Conservation (phyloP, 306 rosid genomes). For the Cucumis hystrix region DNA sequence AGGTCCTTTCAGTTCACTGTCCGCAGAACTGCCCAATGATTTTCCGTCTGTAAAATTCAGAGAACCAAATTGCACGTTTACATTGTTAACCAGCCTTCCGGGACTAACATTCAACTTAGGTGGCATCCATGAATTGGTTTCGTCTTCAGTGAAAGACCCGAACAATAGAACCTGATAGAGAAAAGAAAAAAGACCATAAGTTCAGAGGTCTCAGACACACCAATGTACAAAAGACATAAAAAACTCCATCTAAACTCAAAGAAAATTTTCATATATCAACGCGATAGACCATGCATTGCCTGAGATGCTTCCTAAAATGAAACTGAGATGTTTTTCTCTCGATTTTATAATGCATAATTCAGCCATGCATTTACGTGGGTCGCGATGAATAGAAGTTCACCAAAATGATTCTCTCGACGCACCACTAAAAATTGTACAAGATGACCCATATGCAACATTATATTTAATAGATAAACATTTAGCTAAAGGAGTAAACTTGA, state of each 20-base stretch:
- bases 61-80: slow-evolving; percentile 58
- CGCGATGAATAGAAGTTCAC: background rate
- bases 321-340: background rate
- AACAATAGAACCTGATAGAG: slow-evolving; percentile 40
- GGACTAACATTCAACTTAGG: slow-evolving; percentile 25
- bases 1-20: slow-evolving; percentile 19
- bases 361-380: background rate
- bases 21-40: slow-evolving; percentile 1
- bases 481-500: background rate
- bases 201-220: background rate
- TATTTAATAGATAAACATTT: background rate
- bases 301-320: background rate
- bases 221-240: background rate
- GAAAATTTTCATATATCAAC: background rate
- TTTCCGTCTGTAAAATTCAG: slow-evolving; percentile 22
- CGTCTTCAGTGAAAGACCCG: slow-evolving; percentile 92
- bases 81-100: slow-evolving; percentile 36
- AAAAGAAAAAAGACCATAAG: slow-evolving; percentile 4
- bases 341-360: background rate
- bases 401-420: background rate
- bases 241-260: background rate
- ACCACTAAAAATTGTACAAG: background rate
- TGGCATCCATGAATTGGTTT: slow-evolving; percentile 47
- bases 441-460: background rate
- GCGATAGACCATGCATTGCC: background rate